phyloP scores from a whole-genome alignment of 495 filamentous ascomycete species.

The Aspergillus affinis region DNA sequence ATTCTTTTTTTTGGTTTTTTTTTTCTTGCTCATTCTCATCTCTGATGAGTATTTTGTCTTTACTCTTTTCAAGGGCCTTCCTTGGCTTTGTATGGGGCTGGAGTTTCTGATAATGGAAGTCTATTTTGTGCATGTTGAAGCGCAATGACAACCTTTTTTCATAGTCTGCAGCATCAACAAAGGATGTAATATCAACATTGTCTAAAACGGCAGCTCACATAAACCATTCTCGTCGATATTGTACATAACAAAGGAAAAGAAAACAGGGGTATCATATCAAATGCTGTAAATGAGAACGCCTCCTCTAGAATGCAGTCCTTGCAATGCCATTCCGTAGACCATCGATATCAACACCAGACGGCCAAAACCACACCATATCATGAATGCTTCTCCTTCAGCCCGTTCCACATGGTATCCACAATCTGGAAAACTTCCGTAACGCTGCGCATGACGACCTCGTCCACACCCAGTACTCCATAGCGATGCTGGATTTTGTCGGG shows the following conservation, averaged over 20 bases:
- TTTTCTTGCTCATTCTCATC: not conserved
- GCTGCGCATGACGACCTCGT: constrained; percentile 66
- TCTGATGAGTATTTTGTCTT: too few species aligned
- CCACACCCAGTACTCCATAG: constrained; percentile 64
- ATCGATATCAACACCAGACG: constrained; percentile 7
- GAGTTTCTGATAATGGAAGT: too few species aligned
- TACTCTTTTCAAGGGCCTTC: too few species aligned
- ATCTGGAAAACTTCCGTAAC: constrained; percentile 93
- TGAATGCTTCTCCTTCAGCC: constrained; percentile 38
- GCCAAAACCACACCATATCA: not conserved
- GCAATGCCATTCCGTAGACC: not conserved
- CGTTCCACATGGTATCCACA: constrained; percentile 78
- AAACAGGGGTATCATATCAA: constrained; percentile 4
- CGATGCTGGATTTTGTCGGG: constrained; percentile 97
- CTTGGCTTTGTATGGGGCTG: too few species aligned
- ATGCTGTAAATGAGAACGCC: constrained; percentile 3
- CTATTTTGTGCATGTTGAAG: too few species aligned
- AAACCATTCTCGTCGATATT: too few species aligned
- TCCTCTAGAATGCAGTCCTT: not conserved
- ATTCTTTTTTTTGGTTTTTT: not conserved
- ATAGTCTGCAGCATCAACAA: too few species aligned
- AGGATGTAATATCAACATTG: too few species aligned
- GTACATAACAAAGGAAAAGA: not conserved
- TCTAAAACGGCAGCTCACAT: too few species aligned
- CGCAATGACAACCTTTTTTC: too few species aligned